phyloP scores from a whole-genome alignment of 371 early-diverging fungal genomes.

The Apophysomyces ossiformis region DNA sequence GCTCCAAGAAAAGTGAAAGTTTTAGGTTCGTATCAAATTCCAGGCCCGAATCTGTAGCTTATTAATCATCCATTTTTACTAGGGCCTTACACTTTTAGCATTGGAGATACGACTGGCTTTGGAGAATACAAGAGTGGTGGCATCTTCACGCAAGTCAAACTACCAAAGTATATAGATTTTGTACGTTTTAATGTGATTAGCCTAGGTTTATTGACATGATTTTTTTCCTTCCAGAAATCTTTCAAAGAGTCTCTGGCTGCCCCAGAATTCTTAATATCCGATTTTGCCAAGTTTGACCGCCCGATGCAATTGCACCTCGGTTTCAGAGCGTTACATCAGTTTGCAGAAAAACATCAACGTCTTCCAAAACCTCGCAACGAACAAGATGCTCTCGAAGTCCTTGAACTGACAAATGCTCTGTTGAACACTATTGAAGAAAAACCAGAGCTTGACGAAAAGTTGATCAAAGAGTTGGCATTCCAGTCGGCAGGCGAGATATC shows the following conservation, averaged over 20 bases:
- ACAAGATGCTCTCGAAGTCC: slow-evolving; percentile 68
- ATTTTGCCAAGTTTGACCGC: slow-evolving; percentile 97
- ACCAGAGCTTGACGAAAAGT: slow-evolving; percentile 85
- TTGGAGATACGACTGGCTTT: slow-evolving; percentile 85
- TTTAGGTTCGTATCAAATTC: slow-evolving; percentile 47
- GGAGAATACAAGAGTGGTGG: slow-evolving; percentile 85
- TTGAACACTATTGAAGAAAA: slow-evolving; percentile 56
- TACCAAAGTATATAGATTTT: slow-evolving; percentile 83
- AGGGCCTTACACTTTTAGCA: slow-evolving; percentile 95
- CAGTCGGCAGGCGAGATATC: slow-evolving; percentile 90
- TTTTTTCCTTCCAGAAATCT: slow-evolving; percentile 53
- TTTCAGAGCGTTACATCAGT: slow-evolving; percentile 91
- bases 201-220: not conserved
- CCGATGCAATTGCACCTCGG: slow-evolving; percentile 90
- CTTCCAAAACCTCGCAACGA: slow-evolving; percentile 60
- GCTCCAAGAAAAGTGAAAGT: slow-evolving; percentile 87
- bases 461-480: slow-evolving; percentile 86
- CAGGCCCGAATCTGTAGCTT: not conserved
- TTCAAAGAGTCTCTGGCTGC: slow-evolving; percentile 76
- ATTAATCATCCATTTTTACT: not conserved
- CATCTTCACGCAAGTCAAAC: slow-evolving; percentile 93
- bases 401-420: slow-evolving; percentile 61
- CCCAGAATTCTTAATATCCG: slow-evolving; percentile 90
- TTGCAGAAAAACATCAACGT: slow-evolving; percentile 64
- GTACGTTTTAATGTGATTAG: slow-evolving; percentile 48